Base-by-base conservation (phyloP, 768 basidiomycete species). In the Lenzites betulinus region DNA sequence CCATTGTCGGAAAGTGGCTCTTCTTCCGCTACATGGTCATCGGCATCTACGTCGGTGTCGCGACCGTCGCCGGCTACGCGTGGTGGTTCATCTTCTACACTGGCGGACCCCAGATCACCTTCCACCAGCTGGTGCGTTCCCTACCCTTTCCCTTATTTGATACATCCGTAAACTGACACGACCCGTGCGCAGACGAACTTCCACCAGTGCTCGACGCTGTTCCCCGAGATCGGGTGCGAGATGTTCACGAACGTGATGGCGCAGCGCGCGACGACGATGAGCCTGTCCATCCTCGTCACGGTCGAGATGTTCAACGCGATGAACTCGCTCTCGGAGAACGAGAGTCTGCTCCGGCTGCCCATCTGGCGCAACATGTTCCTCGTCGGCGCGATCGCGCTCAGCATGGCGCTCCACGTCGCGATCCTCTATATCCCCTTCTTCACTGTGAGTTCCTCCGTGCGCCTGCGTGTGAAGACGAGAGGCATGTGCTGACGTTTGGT, bases 391-490 rank as follows among this genome's bases (percentile, higher is more conserved):
- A 92, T 98, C 69, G 73, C 88, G 16, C 76, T 99, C 54, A 95
- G 93, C 73, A 98, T 98, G 95, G 85, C 76, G 1, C 78, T 98
- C 28, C 96, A 98, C 74, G 84, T 97, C 68, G 90, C 88, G 80
- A 98, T 98, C 69, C 81, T 99, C 63, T 99, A 99, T 73, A 92
- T 97, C 36, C 95, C 96, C 3, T 93, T 97, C 87, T 94, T 99
- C 75, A 90, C 92, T 25, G 92, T 93, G 66, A 75, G 87, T 81
- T 3, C 13, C 51, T 13, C 39, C 20, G 35, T 33, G 8, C 6
- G 16, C 1, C 39, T 22, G 28, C 9, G 5, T 36, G 57, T 12
- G 3, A 16, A 26, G 35, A 33, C 8, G 20, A 15, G 30, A 26
- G 20, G 38, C n/a, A 36, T 7, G 20, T 33, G 59, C 43, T 63